Percentiles rank a stretch among this genome's conserved stretches.
phyloP scores from a whole-genome alignment of 257 asterid species.

The Solanum dulcamara region DNA sequence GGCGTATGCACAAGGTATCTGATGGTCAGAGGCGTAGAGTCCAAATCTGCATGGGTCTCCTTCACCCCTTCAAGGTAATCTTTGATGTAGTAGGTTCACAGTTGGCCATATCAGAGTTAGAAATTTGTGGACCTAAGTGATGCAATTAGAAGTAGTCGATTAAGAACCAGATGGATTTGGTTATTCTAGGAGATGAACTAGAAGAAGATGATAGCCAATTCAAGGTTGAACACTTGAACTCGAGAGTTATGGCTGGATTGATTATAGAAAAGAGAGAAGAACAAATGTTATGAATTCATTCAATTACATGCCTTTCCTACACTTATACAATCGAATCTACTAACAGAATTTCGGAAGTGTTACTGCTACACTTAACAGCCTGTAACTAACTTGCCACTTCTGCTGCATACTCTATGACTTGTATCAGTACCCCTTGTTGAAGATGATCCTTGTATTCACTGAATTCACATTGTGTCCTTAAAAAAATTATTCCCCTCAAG shows the following conservation, averaged over 20 bases:
- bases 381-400: not conserved
- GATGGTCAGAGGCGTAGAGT: slow-evolving; percentile 98
- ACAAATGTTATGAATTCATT: not conserved
- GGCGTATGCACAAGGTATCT: slow-evolving; percentile 99
- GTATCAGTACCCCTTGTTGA: no score
- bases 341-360: not conserved
- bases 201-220: not conserved
- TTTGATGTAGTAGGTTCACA: not conserved
- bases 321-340: not conserved
- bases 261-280: not conserved
- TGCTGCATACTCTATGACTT: not conserved
- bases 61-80: slow-evolving; percentile 79
- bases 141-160: not conserved
- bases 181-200: not conserved
- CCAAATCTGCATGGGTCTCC: slow-evolving; percentile 98
- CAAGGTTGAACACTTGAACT: not conserved
- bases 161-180: not conserved
- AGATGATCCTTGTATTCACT: no score
- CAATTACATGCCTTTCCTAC: not conserved
- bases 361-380: not conserved
- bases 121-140: not conserved
- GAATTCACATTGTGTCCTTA: no score
- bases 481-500: no score
- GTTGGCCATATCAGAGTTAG: not conserved
- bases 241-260: not conserved